Conservation (phyloP, 2,329 filamentous ascomycete genomes). For the Parafenestella ontariensis region DNA sequence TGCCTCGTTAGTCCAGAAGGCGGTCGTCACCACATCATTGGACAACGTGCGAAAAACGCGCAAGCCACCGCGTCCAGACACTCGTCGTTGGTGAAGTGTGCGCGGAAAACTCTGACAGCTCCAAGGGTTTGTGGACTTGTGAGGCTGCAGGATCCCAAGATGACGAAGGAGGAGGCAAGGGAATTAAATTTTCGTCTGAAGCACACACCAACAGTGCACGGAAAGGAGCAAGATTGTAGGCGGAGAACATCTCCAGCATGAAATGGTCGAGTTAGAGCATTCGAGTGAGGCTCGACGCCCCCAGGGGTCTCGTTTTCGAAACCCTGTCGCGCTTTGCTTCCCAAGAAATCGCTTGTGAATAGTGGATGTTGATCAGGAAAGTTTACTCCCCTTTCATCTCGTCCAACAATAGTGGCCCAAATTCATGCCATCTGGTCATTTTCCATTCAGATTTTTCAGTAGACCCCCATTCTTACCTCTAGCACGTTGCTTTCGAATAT, state of each 20-base stretch:
- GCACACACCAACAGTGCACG: not conserved
- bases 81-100: constrained; percentile 3
- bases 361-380: constrained; percentile 4
- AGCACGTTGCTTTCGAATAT: not conserved
- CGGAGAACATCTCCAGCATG: constrained; percentile 18
- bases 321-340: constrained; percentile 6
- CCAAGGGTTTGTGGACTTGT: constrained; percentile 1
- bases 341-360: constrained; percentile 3
- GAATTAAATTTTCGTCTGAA: not conserved
- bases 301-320: constrained; percentile 1
- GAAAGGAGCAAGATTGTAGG: constrained; percentile 2
- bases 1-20: constrained; percentile 16
- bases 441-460: not conserved
- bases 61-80: constrained; percentile 19
- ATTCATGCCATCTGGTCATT: not conserved
- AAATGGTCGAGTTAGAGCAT: not conserved
- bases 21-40: constrained; percentile 9
- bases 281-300: constrained; percentile 11
- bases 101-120: constrained; percentile 3
- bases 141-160: constrained; percentile 5
- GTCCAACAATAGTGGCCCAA: not conserved
- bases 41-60: constrained; percentile 14
- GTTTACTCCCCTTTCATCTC: not conserved
- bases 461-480: too few species aligned
- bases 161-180: constrained; percentile 3